phyloP scores from a whole-genome alignment of 805 yeast species.

The Helenozyma rhizophorensis region DNA sequence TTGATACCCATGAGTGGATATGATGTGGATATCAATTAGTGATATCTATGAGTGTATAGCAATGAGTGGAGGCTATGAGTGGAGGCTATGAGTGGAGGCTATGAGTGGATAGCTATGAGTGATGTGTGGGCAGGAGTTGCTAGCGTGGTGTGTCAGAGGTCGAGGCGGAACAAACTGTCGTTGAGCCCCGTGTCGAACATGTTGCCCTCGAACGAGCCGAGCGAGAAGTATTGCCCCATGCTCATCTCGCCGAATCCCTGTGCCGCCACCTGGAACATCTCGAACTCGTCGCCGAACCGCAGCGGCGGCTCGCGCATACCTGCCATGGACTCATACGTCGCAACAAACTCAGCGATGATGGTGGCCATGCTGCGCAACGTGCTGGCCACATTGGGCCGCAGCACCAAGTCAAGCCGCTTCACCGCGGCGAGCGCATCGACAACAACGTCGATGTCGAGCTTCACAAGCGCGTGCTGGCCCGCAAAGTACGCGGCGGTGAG shows the following conservation, averaged over 20 bases:
- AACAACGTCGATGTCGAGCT: neutral
- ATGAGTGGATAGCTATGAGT: too few species aligned
- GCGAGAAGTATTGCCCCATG: neutral
- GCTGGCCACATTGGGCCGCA: neutral
- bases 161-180: neutral
- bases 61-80: too few species aligned
- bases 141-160: too few species aligned
- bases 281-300: neutral
- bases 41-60: too few species aligned
- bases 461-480: neutral
- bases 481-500: constrained; percentile 32
- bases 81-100: too few species aligned
- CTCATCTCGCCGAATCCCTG: constrained; percentile 1
- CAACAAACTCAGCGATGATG: constrained; percentile 1
- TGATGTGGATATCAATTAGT: too few species aligned
- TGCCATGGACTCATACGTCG: neutral
- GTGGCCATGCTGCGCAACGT: neutral
- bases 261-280: neutral
- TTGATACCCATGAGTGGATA: too few species aligned
- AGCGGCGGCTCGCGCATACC: neutral
- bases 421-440: neutral
- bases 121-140: too few species aligned
- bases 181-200: neutral
- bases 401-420: neutral
- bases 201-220: neutral